Evolutionary conservation across 225 moss, liverwort and hornwort genomes (phyloP), one percentile per base, ranked within the genome.

Genomic region (Sphagnum contortum): DNA sequence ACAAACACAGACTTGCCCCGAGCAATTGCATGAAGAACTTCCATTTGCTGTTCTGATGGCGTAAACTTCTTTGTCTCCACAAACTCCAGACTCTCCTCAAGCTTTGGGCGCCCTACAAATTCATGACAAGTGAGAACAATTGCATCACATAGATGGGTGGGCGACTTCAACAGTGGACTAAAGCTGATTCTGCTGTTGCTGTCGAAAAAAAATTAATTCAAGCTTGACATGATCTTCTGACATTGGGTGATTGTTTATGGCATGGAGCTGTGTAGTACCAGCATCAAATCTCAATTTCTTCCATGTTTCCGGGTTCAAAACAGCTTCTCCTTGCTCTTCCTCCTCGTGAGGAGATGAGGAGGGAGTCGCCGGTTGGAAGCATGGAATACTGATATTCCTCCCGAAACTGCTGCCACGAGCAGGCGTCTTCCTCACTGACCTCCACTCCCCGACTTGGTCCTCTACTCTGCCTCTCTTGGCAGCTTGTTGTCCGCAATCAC

Each of bases 1-100:
- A 92, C 71, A 62, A 95, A 95, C 48, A 90, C 91, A 2, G 87
- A 89, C 57, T 86, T 88, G 14, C 76, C 76, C 13, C 68, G n/a
- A n/a, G 79, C 72, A 47, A 95, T 84, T 44, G 89, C 92, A 59
- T 68, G 86, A 57, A 92, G 53, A 47, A 92, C 89, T 59, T 79
- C 73, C 77, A 83, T 71, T 66, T 92, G 92, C 63, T 89, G 87
- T 52, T 72, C 66, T 8, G 87, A 91, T 2, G 76, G 81, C 58
- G 59, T 68, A 47, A 72, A 65, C 58, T 62, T 72, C 3, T 12
- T 56, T 65, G 70, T 77, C 44, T 44, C 6, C 64, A 52, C 54
- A 48, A 5, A 53, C 68, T 59, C 12, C 44, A 47, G 59, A 60
- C 52, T 72, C 10, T 68, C 66, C 3, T 66, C 76, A 72, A 2